phyloP scores from a whole-genome alignment of 179 eudicot species.

The Nepenthes alata region DNA sequence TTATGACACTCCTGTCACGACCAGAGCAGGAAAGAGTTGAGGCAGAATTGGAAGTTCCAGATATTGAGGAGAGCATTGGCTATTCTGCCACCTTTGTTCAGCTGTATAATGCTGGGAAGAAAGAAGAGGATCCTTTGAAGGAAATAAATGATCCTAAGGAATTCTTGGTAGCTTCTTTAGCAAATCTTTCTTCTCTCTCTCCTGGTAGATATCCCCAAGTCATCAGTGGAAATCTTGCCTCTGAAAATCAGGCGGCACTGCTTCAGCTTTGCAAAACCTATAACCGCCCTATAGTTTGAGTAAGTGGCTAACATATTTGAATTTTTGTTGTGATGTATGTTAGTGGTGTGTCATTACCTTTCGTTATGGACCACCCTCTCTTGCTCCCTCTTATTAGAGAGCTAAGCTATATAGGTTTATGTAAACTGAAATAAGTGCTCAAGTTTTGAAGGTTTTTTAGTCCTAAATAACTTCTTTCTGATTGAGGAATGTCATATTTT shows the following conservation, averaged over 20 bases:
- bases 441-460: too few relatives aligned
- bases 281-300: conserved; percentile 29
- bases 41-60: conserved; percentile 83
- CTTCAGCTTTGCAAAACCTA: conserved; percentile 50
- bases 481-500: too few relatives aligned
- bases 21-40: conserved; percentile 82
- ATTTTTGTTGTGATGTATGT: background rate
- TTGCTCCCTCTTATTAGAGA: too few relatives aligned
- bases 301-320: conserved; percentile 1
- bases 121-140: conserved; percentile 75
- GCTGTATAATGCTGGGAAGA: conserved; percentile 72
- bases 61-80: conserved; percentile 58
- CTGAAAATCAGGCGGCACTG: conserved; percentile 66
- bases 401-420: too few relatives aligned
- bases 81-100: conserved; percentile 72
- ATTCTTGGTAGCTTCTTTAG: conserved; percentile 55
- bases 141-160: conserved; percentile 79
- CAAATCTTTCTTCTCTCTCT: conserved; percentile 37
- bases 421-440: too few relatives aligned
- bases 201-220: conserved; percentile 53
- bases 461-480: too few relatives aligned
- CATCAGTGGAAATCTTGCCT: conserved; percentile 56
- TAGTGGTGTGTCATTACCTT: too few relatives aligned
- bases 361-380: too few relatives aligned
- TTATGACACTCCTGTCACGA: conserved; percentile 69